A percentile compares a stretch with the other conserved stretches of the same genome.
Evolutionary conservation across 2,329 filamentous ascomycete genomes (phyloP).

Genomic region (Talaromyces piceae): DNA sequence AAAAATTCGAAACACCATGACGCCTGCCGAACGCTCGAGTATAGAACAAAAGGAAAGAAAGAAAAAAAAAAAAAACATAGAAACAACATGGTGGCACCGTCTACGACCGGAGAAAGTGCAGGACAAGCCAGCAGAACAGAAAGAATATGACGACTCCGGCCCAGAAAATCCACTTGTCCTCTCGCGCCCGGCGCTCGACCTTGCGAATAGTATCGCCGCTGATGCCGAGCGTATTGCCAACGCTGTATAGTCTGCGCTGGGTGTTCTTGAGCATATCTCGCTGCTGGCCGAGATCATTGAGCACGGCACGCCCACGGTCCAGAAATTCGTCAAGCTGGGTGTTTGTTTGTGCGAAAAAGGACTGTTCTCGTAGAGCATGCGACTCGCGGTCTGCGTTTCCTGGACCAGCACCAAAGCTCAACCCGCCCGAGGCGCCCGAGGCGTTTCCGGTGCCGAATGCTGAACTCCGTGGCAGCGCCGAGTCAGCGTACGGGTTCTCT

Average conservation of each 20-base stretch:
- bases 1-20: neutral
- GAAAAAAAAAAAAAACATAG: neutral
- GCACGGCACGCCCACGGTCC: conserved; percentile 79
- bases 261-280: conserved; percentile 92
- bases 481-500: conserved; percentile 84
- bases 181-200: conserved; percentile 82
- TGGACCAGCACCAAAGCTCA: conserved; percentile 40
- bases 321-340: conserved; percentile 88
- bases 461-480: conserved; percentile 36
- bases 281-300: conserved; percentile 82
- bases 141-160: conserved; percentile 81
- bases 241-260: conserved; percentile 81
- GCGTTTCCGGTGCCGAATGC: conserved; percentile 32
- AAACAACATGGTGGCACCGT: neutral
- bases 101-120: conserved; percentile 69
- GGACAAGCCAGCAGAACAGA: conserved; percentile 80
- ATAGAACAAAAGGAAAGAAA: no score
- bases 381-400: conserved; percentile 62
- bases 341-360: conserved; percentile 76
- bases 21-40: conserved; percentile 9
- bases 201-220: conserved; percentile 95
- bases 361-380: conserved; percentile 82
- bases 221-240: conserved; percentile 87
- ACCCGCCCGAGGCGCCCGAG: conserved; percentile 24
- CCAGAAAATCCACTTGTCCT: conserved; percentile 98